Base-by-base conservation (phyloP, 2,329 filamentous ascomycete species). In the Paradendryphiella salina region DNA sequence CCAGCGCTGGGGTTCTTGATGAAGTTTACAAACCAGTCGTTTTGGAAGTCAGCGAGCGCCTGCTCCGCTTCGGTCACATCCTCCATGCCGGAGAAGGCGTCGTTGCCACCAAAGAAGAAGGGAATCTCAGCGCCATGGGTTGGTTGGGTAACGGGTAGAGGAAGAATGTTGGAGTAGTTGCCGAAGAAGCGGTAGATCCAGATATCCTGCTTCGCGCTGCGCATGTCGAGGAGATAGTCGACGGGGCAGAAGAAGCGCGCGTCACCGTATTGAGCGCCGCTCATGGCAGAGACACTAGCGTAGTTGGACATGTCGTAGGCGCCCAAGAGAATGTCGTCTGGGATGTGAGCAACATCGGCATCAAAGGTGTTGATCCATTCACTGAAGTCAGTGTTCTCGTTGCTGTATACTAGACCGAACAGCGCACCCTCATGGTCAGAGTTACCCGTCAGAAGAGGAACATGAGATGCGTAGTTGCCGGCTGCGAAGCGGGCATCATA, bases 101-200 rank as follows among this genome's bases (percentile, higher is more conserved):
- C 75, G 26, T 77, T 77, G 5, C 76, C 76, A 13, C 76, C 76
- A 31, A 76, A 69, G 64, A 77, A 78, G 63, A 77, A 78, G n/a
- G 76, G 73, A 0, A 78, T 73, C 51, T 78, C 73, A 8, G 69
- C 72, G 17, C 73, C 73, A 37, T 75, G 73, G 1, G 73, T 74
- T 5, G 73, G 70, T n/a, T 66, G 68, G 1, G 63, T 62, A 20
- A 67, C 66, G 8, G 70, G 66, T 7, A 74, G 43, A 28, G 49
- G 52, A 23, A 39, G 3, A 1, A 45, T 14, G 23, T 53, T 77
- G 49, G 75, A 64, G 40, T 77, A 77, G 9, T 67, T 61, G 23
- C 72, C 75, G 38, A 76, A 75, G 66, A 76, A 78, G 21, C 76
- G 74, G 59, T 78, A 78, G 3, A 66, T 65, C 76, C 76, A 78